Evolutionary conservation across 805 yeast species (phyloP).

Genomic region (Candida broadrunensis): DNA sequence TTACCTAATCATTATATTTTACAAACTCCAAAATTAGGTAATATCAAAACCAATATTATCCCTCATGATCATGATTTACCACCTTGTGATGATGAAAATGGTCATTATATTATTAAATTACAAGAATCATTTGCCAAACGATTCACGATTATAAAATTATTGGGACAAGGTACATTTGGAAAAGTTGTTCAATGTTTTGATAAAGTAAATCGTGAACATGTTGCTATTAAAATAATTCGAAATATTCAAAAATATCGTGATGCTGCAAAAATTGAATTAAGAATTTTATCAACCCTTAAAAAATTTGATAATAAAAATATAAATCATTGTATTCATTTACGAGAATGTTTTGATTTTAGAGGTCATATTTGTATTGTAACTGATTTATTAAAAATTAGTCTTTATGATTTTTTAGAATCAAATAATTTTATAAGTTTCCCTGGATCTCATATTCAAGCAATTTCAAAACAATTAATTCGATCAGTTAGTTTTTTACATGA

Average conservation of each 20-base stretch:
- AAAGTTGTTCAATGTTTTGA: slow-evolving; percentile 86
- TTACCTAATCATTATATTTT: slow-evolving; percentile 34
- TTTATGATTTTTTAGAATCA: slow-evolving; percentile 85
- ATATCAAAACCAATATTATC: slow-evolving; percentile 35
- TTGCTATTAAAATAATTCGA: slow-evolving; percentile 90
- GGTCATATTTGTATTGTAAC: slow-evolving; percentile 95
- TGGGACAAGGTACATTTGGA: slow-evolving; percentile 94
- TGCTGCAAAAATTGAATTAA: slow-evolving; percentile 88
- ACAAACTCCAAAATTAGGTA: slow-evolving; percentile 35
- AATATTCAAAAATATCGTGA: slow-evolving; percentile 93
- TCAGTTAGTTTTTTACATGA: slow-evolving; percentile 90
- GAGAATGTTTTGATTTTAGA: slow-evolving; percentile 88
- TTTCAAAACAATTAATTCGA: slow-evolving; percentile 79
- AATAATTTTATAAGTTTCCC: slow-evolving; percentile 90
- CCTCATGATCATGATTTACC: slow-evolving; percentile 30
- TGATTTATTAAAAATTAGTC: slow-evolving; percentile 76
- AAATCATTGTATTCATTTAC: slow-evolving; percentile 78
- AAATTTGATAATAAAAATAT: slow-evolving; percentile 64
- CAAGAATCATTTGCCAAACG: slow-evolving; percentile 71
- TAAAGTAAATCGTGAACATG: slow-evolving; percentile 50
- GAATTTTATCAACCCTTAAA: slow-evolving; percentile 74
- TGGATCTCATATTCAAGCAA: slow-evolving; percentile 86
- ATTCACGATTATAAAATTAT: slow-evolving; percentile 60
- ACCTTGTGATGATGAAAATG: slow-evolving; percentile 65
- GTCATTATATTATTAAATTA: slow-evolving; percentile 64